Percentiles rank a stretch among this genome's conserved stretches.
Evolutionary conservation across 768 basidiomycete genomes (phyloP).

Genomic region (Termitomyces sp.): DNA sequence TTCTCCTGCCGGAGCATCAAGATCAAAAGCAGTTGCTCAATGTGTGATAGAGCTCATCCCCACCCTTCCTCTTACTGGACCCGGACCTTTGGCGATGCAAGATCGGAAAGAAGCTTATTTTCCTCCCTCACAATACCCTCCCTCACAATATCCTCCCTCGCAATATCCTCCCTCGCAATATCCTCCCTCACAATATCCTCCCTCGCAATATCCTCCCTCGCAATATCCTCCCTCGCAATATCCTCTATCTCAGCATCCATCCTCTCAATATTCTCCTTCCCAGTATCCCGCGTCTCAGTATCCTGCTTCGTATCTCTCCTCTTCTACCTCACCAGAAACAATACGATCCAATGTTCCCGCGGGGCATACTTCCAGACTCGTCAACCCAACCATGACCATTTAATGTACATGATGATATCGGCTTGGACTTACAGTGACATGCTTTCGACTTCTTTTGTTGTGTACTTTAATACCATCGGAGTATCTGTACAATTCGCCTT

Average conservation of each 20-base stretch:
- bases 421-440: not conserved
- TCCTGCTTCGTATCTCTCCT: constrained; percentile 11
- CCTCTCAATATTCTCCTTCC: not conserved
- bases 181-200: not conserved
- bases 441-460: constrained; percentile 3
- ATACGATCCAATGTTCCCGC: not conserved
- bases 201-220: not conserved
- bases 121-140: constrained; percentile 1
- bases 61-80: constrained; percentile 62
- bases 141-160: not conserved
- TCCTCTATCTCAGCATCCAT: not conserved
- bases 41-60: constrained; percentile 78
- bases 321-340: constrained; percentile 12
- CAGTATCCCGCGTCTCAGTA: not conserved
- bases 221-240: not conserved
- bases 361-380: not conserved
- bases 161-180: not conserved
- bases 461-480: constrained; percentile 8
- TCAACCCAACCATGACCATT: not conserved
- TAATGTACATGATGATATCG: constrained; percentile 9
- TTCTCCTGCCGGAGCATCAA: constrained; percentile 32
- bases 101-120: constrained; percentile 4
- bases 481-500: constrained; percentile 6
- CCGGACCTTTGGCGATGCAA: constrained; percentile 19
- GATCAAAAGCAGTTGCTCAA: constrained; percentile 53